Evolutionary conservation across 2,329 filamentous ascomycete genomes (phyloP), one percentile per base, ranked within the genome.

Genomic region (Aspergillus clavatus): DNA sequence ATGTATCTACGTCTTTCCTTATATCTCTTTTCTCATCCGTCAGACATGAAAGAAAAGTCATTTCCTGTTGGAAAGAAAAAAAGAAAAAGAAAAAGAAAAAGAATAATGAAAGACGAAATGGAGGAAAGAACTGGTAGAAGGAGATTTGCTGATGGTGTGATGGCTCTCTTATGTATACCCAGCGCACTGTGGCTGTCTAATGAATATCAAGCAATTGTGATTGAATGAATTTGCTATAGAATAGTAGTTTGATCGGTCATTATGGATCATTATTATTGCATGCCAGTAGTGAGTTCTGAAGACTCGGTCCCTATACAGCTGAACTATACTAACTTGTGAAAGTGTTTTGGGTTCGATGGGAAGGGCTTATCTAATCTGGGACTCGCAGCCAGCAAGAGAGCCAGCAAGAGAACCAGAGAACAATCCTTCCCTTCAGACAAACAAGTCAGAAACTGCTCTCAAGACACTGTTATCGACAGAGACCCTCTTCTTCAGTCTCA

Each of bases 141-240:
- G 27, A 43, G 43, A 44, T 23, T 28, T 24, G 42, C 10, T 40
- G 42, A 46, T 47, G 46, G 44, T 37, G 39, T 52, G 44, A 52
- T 49, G 50, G 33, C 50, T 45, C 29, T 46, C 31, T 27, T 44
- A 43, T 52, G 50, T 52, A 50, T 42, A 24, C 23, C n/a, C n/a
- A n/a, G n/a, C 8, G 23, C 23, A 4, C 23, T 5, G 8, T 4
- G 23, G 44, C 40, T 35, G 18, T 33, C 31, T 21, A 12, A 35
- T 35, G 31, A 35, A 35, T 19, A 35, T 21, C 16, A 29, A 5
- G 8, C 4, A 24, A 24, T 8, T 24, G 23, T 4, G 23, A 8
- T 24, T 24, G n/a, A n/a, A n/a, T n/a, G n/a, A n/a, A n/a, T n/a
- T 24, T 24, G 23, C 8, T 24, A 24, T 24, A 24, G 23, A 24